Percentiles rank a stretch among this genome's conserved stretches.
phyloP scores from a whole-genome alignment of 2,329 filamentous ascomycete species.

The Catunica adiposa region DNA sequence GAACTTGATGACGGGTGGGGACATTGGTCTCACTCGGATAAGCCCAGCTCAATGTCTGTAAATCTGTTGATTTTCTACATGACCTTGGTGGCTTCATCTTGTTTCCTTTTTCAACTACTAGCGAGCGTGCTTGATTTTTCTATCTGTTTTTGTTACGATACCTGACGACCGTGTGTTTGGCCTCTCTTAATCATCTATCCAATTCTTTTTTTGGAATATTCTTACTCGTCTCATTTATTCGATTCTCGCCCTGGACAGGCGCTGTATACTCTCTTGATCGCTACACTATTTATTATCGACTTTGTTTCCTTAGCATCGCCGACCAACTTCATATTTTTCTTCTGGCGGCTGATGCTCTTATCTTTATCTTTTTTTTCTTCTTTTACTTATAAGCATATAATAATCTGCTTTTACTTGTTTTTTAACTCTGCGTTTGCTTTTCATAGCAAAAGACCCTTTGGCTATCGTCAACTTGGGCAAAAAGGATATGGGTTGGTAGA shows the following conservation, averaged over 20 bases:
- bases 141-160: constrained; percentile 1
- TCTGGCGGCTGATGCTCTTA: background rate
- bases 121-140: constrained; percentile 1
- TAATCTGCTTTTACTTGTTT: background rate
- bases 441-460: background rate
- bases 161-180: background rate
- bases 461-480: background rate
- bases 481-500: background rate
- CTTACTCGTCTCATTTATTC: constrained; percentile 5
- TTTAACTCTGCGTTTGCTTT: too few species aligned
- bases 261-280: constrained; percentile 1
- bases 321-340: background rate
- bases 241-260: constrained; percentile 5
- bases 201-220: background rate
- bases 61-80: background rate
- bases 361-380: background rate
- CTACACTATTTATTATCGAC: background rate
- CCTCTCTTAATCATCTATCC: constrained; percentile 4
- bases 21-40: constrained; percentile 39
- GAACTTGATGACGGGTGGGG: constrained; percentile 41
- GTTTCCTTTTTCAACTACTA: background rate
- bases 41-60: constrained; percentile 3
- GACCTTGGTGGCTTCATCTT: background rate
- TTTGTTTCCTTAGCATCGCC: background rate
- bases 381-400: background rate